Evolutionary conservation across 768 basidiomycete genomes (phyloP), one percentile per base, ranked within the genome.

Genomic region (Paxillus ammoniavirescens): DNA sequence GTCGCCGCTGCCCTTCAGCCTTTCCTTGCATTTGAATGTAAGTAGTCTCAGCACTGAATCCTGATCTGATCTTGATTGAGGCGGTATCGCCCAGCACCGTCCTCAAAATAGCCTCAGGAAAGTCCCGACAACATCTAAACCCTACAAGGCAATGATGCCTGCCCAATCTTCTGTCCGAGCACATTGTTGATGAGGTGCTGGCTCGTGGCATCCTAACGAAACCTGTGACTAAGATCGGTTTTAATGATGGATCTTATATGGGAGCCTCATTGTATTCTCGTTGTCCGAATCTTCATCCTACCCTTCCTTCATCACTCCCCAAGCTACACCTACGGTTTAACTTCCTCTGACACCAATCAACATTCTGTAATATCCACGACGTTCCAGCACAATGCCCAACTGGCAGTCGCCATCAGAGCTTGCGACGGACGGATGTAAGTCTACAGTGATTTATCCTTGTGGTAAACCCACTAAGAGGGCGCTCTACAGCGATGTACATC

Each of bases 341-440:
- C 26, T 31, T 37, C 48, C 28, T 13, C 2, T n/a, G 12, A 40
- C 18, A 37, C 26, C 36, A 9, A 14, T 8, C 14, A 21, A 40
- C 30, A 21, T 30, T 12, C 21, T 46, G 41, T 28, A 28, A 49
- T 14, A 37, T 30, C 15, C 4, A 35, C n/a, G 26, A 4, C 4
- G 18, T 42, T 49, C 41, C 14, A 12, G 26, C 57, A 60, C 51
- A 36, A 78, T 78, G 77, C 65, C 66, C 49, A 53, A 74, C 53
- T 78, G 77, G 76, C 57, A 70, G 41, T 77, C 77, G 9, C 60
- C 67, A 33, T 52, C 61, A 9, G 68, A 76, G 60, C 58, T 77
- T 45, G 69, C 65, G 21, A 65, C 56, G 17, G 75, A 77, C 53
- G 55, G 64, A 10, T 56, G 76, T 77, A 46, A 42, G 75, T 56